Evolutionary conservation across 495 filamentous ascomycete species (phyloP), one percentile per base, ranked within the genome.

Genomic region (Clohesyomyces aquaticus): DNA sequence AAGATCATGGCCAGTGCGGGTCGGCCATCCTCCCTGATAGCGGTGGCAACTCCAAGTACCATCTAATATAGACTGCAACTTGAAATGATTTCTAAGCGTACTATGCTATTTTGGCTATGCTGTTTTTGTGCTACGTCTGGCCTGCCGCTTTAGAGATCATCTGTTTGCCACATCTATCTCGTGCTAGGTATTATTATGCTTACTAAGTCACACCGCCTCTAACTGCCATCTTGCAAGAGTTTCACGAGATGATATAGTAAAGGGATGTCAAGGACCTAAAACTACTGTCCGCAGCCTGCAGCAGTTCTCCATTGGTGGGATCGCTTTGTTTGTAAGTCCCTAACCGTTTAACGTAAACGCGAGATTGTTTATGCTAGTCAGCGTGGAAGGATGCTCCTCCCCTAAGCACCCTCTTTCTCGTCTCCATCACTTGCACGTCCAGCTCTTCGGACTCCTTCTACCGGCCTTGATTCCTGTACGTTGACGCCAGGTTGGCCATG

Each of bases 401-500:
- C 47, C 47, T n/a, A 50, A 50, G 47, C 25, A 50, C 8, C 47
- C 47, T 50, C 47, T 50, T 50, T 8, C 6, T 22, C 22, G 47
- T 50, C 22, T 22, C 47, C 47, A 50, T 50, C 47, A 50, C 12
- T 50, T 50, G 47, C 19, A 50, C 47, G 18, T 26, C 47, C 12
- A 50, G 47, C 18, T 26, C 22, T 22, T 50, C 22, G 47, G 47
- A n/a, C 22, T 50, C 47, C 4, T 50, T 26, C 22, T 4, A 23
- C 4, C 47, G 50, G 16, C 50, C 50, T 4, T 6, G 10, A 35
- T 2, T n/a, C 27, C 21, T 29, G 3, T 18, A 28, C 35, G 27
- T 35, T 2, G 14, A 35, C 29, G 2, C 50, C 18, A 63, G 53
- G 28, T 57, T 54, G 12, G 2, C 23, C 47, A 64, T 59, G 32